Percentiles rank a stretch among this genome's conserved stretches.
These are phyloP conservation scores for Alternaria triticimaculans DNA, from an alignment of 2,329 filamentous ascomycete species.

Conservation along the genomic window DNA sequence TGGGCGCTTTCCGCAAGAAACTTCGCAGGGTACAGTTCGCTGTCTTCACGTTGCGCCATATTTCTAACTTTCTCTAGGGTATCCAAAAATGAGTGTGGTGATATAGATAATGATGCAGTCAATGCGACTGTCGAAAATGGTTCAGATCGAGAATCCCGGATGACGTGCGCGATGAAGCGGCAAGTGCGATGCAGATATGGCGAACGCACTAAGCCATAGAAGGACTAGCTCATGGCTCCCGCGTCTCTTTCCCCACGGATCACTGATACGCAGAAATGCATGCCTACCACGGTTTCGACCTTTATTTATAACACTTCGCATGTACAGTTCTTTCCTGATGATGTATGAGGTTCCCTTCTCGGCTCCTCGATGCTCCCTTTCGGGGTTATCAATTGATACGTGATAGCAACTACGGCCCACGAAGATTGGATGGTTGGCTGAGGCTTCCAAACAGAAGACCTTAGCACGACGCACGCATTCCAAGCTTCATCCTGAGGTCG, in stretches of 20 bases:
- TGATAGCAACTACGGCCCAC: not conserved
- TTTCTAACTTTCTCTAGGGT: not conserved
- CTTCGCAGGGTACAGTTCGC: slow-evolving; percentile 30
- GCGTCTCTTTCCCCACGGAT: not conserved
- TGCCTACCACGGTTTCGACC: not conserved
- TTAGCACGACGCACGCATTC: not conserved
- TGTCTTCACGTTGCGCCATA: slow-evolving; percentile 22
- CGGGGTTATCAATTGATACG: not conserved
- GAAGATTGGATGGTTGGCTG: not conserved
- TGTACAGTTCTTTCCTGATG: not conserved
- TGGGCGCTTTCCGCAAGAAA: slow-evolving; percentile 33
- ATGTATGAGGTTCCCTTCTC: not conserved
- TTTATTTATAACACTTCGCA: not conserved
- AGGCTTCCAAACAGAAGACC: not conserved
- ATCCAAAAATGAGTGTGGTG: not conserved
- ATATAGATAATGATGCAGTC: not conserved
- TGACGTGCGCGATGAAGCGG: not conserved
- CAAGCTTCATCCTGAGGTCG: not conserved
- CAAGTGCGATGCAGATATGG: slow-evolving; percentile 13
- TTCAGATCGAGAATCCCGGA: not conserved
- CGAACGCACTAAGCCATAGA: slow-evolving; percentile 8
- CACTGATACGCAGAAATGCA: not conserved
- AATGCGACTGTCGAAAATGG: slow-evolving; percentile 2
- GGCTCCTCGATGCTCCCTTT: not conserved
- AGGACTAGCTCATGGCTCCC: slow-evolving; percentile 5